A percentile compares a stretch with the other conserved stretches of the same genome.
phyloP scores from a whole-genome alignment of 208 protist species.

The Naegleria gruberi region DNA sequence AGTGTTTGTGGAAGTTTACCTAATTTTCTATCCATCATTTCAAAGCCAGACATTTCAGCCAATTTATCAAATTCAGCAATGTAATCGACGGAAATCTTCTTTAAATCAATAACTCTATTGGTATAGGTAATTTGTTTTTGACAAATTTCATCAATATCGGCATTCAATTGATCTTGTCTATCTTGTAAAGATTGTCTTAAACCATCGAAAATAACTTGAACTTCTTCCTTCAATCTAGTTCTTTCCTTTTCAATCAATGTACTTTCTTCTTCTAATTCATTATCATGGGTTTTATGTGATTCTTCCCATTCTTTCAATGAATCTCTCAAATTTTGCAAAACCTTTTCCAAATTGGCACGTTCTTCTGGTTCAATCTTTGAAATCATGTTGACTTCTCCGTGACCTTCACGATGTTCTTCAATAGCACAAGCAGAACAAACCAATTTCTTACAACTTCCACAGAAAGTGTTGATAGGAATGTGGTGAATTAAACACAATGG shows the following conservation, averaged over 20 bases:
- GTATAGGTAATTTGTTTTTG: background rate
- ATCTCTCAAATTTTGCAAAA: background rate
- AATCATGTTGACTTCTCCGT: background rate
- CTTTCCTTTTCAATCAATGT: background rate
- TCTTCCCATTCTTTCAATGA: background rate
- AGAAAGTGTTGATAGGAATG: background rate
- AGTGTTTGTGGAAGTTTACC: background rate
- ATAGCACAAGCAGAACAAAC: background rate
- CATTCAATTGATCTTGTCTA: background rate
- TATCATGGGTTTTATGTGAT: background rate
- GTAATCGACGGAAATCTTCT: background rate
- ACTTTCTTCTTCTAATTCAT: background rate
- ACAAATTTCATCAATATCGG: background rate
- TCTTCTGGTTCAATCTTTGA: background rate
- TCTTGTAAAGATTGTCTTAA: background rate
- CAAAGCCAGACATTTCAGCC: background rate
- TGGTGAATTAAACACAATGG: background rate
- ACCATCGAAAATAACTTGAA: background rate
- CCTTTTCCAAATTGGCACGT: background rate
- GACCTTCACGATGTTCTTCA: background rate
- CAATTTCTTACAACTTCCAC: background rate
- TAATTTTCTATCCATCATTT: background rate
- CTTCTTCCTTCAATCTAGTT: background rate
- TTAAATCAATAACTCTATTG: background rate
- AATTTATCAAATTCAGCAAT: background rate